Evolutionary conservation across 2,329 filamentous ascomycete species (phyloP), one percentile per base, ranked within the genome.

Genomic region (Sclerotinia minor): DNA sequence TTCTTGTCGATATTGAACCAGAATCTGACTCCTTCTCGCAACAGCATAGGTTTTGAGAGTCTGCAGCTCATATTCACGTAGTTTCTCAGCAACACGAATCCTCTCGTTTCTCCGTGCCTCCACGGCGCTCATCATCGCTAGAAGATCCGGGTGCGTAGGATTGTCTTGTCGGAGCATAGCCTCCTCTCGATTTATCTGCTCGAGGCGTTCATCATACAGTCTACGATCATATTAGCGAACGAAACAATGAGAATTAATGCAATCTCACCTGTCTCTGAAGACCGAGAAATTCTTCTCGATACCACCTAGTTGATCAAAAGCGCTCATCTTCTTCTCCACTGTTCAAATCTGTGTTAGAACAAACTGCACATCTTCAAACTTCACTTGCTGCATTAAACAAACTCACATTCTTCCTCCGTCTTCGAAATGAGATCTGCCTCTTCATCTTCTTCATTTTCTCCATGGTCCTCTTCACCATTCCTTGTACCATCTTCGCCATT

Each of bases 271-370:
- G 71, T 93, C 93, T 75, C 93, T 87, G 76, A 98, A 92, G 24
- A 90, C 85, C 69, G 89, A 87, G 80, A 99, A 99, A 76, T 95
- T 92, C 77, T 90, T 90, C 77, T 98, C 94, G 54, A 99, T 90
- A 24, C 87, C 85, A 24, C 87, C 84, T 73, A 97, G 85, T 72
- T 92, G 88, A 67, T 93, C 91, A 76, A 94, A 89, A 0, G 94
- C 94, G 45, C 86, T 85, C 75, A 88, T 89, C 80, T 94, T 95
- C 76, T 88, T 89, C 75, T 91, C 87, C 72, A 91, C 92, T 94
- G 74, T 69, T 68, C 73, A 77, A 69, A 75, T 75, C 47, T 69
- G 15, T n/a, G 32, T 63, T 63, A 63, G 59, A 41, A 63, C 17
- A 41, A 41, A 26, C 47, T 38, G 45, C 32, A 13, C 32, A 41